Base-by-base conservation (phyloP, 257 asterid genomes). In the Buddleja alternifolia region DNA sequence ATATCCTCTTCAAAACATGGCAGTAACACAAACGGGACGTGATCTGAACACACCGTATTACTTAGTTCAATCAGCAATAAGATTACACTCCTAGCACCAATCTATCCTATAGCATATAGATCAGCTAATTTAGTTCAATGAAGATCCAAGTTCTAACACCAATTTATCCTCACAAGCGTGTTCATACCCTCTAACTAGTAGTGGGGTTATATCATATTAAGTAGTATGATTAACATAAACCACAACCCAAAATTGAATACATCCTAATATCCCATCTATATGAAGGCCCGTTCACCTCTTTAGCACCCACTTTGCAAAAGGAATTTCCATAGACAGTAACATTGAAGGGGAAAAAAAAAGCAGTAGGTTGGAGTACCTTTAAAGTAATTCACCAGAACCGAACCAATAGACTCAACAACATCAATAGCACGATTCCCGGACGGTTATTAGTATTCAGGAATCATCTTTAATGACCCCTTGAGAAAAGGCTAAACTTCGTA, bases 161-260 rank as follows among this genome's bases (percentile, higher is more conserved):
- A 24, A 39, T 52, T 17, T 25, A 10, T 21, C 24, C 51, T 12
- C 7, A 14, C 7, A 7, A 61, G 34, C 19, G 20, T 41, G 14
- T 24, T 54, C 50, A 46, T 55, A 42, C 12, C 48, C 56, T 69
- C 25, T 23, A 15, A 41, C 16, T 2, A 23, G 42, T 39, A 10
- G 24, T 29, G 25, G 20, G 12, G 44, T 37, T 24, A 36, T 15
- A 51, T 50, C 51, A 50, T 36, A 21, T 58, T 14, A 42, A 14
- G 10, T 17, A 46, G 39, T 10, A 21, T 23, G 47, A 24, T 54
- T 41, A 40, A 19, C 56, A 17, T 58, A 21, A 11, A 9, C 63
- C 9, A 63, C 24, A 24, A 63, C 10, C 47, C 60, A 29, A 29
- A 68, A 14, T 19, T 23, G 17, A 39, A 69, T 34, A 51, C 34